Evolutionary conservation across 164 flowering plant genomes (phyloP).

Genomic region (grape (Vitis vinifera)): DNA sequence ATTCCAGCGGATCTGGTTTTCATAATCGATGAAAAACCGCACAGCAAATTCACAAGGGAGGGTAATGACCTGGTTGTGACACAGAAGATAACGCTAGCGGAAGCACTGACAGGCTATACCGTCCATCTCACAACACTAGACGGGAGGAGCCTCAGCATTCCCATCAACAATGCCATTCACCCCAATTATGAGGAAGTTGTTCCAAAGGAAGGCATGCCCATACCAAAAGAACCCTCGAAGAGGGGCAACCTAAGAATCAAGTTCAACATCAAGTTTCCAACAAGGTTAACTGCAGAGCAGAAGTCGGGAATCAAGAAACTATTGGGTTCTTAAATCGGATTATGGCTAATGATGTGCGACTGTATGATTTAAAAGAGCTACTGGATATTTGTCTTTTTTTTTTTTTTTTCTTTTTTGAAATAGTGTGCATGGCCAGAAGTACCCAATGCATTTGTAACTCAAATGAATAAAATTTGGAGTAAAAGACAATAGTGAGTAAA

Average conservation of each 20-base stretch:
- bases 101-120: constrained; percentile 69
- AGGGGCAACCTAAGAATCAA: constrained; percentile 75
- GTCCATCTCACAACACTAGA: constrained; percentile 63
- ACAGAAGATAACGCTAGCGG: constrained; percentile 54
- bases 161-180: constrained; percentile 55
- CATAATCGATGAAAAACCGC: constrained; percentile 83
- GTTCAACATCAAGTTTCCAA: constrained; percentile 57
- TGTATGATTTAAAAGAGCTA: too few relatives aligned
- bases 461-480: too few relatives aligned
- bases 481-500: too few relatives aligned
- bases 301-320: constrained; percentile 40
- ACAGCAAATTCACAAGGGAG: constrained; percentile 62
- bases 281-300: constrained; percentile 33
- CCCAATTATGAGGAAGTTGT: constrained; percentile 72
- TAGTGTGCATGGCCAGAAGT: too few relatives aligned
- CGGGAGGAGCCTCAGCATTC: constrained; percentile 63
- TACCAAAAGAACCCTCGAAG: constrained; percentile 71
- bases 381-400: too few relatives aligned
- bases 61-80: constrained; percentile 69
- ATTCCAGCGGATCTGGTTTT: constrained; percentile 65
- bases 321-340: constrained; percentile 9
- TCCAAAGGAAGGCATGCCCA: constrained; percentile 79
- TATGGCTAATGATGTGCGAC: too few relatives aligned
- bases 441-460: too few relatives aligned
- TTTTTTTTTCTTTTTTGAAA: too few relatives aligned